A percentile compares a stretch with the other conserved stretches of the same genome.
Conservation (phyloP, 352 stramenopile genomes). For the Phytophthora rubi region DNA sequence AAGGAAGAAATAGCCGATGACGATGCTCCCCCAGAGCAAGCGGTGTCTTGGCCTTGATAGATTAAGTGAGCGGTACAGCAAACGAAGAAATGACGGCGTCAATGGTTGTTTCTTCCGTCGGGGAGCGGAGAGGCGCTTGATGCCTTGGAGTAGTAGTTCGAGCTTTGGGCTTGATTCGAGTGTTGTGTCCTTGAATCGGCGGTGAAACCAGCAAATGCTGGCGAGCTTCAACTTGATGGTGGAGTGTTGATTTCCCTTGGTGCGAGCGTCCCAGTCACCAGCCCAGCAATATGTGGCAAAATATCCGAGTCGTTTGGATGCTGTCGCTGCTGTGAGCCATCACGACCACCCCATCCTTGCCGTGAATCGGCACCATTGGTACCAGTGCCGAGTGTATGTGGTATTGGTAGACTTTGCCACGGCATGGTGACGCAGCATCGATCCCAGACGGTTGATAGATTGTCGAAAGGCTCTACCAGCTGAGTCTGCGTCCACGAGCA, state of each 20-base stretch:
- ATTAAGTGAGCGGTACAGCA: constrained; percentile 14
- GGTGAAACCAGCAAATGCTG: constrained; percentile 11
- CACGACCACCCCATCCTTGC: constrained; percentile 17
- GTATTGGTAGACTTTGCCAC: constrained; percentile 22
- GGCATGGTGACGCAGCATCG: constrained; percentile 10
- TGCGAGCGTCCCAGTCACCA: neutral
- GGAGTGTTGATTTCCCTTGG: constrained; percentile 2
- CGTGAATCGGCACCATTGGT: constrained; percentile 25
- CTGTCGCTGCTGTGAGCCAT: constrained; percentile 10
- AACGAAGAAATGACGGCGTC: constrained; percentile 12
- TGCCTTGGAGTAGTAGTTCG: constrained; percentile 4
- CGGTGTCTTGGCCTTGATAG: constrained; percentile 12
- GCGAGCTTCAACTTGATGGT: constrained; percentile 8
- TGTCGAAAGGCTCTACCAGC: constrained; percentile 12
- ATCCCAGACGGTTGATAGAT: constrained; percentile 29
- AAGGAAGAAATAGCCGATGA: constrained; percentile 34
- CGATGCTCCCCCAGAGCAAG: constrained; percentile 29
- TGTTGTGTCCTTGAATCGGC: neutral
- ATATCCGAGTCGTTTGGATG: neutral
- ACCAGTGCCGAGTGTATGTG: constrained; percentile 14
- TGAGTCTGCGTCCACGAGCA: constrained; percentile 14
- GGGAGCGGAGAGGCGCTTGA: constrained; percentile 5
- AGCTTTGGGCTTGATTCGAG: constrained; percentile 1
- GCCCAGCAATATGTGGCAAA: neutral
- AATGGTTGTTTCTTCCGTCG: constrained; percentile 15